These are phyloP conservation scores for Tuber umbilicatum DNA, from an alignment of 495 filamentous ascomycete species.

Conservation along the genomic window DNA sequence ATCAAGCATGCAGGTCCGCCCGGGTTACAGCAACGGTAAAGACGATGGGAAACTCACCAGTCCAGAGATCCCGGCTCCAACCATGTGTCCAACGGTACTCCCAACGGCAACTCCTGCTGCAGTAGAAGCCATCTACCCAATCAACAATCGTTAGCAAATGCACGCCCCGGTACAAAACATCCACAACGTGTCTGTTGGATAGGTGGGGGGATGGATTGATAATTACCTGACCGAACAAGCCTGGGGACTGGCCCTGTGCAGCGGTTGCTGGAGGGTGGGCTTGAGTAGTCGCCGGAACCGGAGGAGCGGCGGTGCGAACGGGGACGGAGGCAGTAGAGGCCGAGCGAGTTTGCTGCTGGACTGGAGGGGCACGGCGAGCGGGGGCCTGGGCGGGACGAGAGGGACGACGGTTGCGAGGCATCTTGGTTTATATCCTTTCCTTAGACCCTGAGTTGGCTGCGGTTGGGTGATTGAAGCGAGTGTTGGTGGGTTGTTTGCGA, in stretches of 20 bases:
- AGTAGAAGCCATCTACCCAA: conserved; percentile 63
- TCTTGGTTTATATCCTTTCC: conserved; percentile 43
- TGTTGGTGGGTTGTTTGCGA: conserved; percentile 1
- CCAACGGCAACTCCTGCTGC: conserved; percentile 93
- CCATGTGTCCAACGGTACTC: conserved; percentile 86
- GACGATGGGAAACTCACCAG: conserved; percentile 21
- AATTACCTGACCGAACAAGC: conserved; percentile 61
- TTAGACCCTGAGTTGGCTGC: conserved; percentile 22
- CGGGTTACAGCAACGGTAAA: background rate
- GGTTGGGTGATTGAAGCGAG: conserved; percentile 17
- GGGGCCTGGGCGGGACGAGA: conserved; percentile 62
- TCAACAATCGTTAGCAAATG: conserved; percentile 7
- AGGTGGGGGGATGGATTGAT: background rate
- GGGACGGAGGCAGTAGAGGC: conserved; percentile 60
- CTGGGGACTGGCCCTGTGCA: conserved; percentile 56
- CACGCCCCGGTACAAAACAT: background rate
- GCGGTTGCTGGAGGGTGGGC: conserved; percentile 46
- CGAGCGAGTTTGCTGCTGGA: conserved; percentile 56
- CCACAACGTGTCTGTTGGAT: background rate
- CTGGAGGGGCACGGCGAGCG: conserved; percentile 53
- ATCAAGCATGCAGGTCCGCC: conserved; percentile 25
- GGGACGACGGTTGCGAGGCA: conserved; percentile 73
- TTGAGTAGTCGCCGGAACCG: conserved; percentile 48
- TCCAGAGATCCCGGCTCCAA: conserved; percentile 54
- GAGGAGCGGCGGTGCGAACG: conserved; percentile 46